Percentiles rank a stretch among this genome's conserved stretches.
Conservation (phyloP, 1,284 basidiomycete genomes). For the Fomitopsis betulina region DNA sequence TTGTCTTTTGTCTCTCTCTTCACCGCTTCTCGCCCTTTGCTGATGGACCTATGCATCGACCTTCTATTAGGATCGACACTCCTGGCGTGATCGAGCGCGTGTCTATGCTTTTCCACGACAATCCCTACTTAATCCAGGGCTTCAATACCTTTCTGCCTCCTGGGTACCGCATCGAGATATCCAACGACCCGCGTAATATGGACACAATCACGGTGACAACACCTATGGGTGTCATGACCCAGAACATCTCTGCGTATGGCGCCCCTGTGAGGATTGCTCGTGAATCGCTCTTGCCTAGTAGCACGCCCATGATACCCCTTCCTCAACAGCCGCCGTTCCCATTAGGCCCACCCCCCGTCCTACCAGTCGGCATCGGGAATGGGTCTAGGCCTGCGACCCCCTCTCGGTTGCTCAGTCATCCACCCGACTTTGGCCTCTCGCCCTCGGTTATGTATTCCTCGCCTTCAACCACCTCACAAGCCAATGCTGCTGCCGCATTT, state of each 20-base stretch:
- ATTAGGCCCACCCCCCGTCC: conserved; percentile 23
- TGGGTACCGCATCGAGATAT: conserved; percentile 95
- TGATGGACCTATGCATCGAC: conserved; percentile 2
- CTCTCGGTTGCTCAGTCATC: conserved; percentile 11
- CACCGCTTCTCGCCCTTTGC: not conserved
- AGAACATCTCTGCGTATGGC: conserved; percentile 39
- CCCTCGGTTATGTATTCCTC: conserved; percentile 15
- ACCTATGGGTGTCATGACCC: conserved; percentile 79
- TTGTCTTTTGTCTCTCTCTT: not conserved
- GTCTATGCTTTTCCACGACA: conserved; percentile 91
- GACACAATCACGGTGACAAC: conserved; percentile 94
- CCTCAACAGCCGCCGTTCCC: conserved; percentile 22
- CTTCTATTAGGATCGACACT: conserved; percentile 81
- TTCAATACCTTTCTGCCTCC: conserved; percentile 99
- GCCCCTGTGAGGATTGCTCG: conserved; percentile 28
- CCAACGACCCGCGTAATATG: conserved; percentile 68
- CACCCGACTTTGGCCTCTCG: conserved; percentile 5
- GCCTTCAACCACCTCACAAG: conserved; percentile 19
- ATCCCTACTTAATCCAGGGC: conserved; percentile 92
- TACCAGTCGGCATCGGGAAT: conserved; percentile 25
- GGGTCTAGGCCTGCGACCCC: conserved; percentile 28
- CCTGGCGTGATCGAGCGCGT: conserved; percentile 98
- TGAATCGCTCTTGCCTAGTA: conserved; percentile 12
- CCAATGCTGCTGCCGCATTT: conserved; percentile 55
- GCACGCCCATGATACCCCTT: conserved; percentile 16